Percentiles rank a stretch among this genome's conserved stretches.
phyloP scores from a whole-genome alignment of 1,284 basidiomycete genomes.

The Marasmius sp. region DNA sequence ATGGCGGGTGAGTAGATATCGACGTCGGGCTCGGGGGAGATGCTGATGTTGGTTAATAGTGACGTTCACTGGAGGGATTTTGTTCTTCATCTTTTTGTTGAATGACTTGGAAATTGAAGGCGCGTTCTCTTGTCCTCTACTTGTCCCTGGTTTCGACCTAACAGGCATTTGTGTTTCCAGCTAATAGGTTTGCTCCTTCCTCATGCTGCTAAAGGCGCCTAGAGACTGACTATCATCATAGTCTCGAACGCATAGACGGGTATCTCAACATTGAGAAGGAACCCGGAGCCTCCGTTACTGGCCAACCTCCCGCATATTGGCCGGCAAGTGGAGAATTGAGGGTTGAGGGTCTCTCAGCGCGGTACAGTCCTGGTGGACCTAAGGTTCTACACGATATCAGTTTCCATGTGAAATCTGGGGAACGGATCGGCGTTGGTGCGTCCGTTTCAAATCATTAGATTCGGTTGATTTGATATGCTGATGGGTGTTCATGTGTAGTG shows the following conservation, averaged over 20 bases:
- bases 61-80: constrained; percentile 53
- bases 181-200: not conserved
- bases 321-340: constrained; percentile 68
- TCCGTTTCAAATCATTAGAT: not conserved
- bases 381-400: constrained; percentile 55
- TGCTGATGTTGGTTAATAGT: constrained; percentile 28
- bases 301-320: constrained; percentile 77
- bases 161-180: not conserved
- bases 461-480: not conserved
- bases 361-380: constrained; percentile 51
- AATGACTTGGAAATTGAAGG: constrained; percentile 65
- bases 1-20: constrained; percentile 35
- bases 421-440: constrained; percentile 60
- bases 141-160: not conserved
- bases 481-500: constrained; percentile 32
- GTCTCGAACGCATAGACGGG: constrained; percentile 73
- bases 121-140: constrained; percentile 12
- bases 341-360: constrained; percentile 60
- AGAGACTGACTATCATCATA: constrained; percentile 19
- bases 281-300: constrained; percentile 44
- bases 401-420: constrained; percentile 57
- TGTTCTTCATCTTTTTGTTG: constrained; percentile 51
- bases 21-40: not conserved
- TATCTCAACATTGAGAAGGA: constrained; percentile 78
- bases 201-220: too few relatives aligned